phyloP scores from a whole-genome alignment of 768 basidiomycete species.

The Suillus brevipes region DNA sequence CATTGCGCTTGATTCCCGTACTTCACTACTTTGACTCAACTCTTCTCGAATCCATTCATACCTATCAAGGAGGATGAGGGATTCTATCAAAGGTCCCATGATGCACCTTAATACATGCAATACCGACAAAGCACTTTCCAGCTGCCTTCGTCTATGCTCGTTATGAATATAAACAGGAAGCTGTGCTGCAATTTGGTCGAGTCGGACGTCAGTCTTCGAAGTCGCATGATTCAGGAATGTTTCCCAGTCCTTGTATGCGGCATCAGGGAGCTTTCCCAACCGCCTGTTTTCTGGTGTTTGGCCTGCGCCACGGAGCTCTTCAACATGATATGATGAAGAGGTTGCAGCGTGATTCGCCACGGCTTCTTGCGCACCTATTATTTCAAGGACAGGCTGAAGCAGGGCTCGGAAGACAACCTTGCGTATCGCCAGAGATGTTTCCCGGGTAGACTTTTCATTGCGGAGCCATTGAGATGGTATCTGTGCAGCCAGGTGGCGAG shows the following conservation, averaged over 20 bases:
- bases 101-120: constrained; percentile 68
- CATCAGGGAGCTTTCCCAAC: constrained; percentile 52
- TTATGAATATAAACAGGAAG: constrained; percentile 25
- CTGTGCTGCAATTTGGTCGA: constrained; percentile 9
- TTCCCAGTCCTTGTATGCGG: constrained; percentile 50
- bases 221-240: constrained; percentile 44
- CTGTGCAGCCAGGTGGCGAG: constrained; percentile 71
- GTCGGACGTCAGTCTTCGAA: constrained; percentile 27
- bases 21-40: constrained; percentile 26
- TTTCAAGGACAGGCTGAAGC: constrained; percentile 38
- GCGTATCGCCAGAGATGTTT: constrained; percentile 53
- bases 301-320: constrained; percentile 31
- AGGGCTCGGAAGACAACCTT: constrained; percentile 77
- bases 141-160: constrained; percentile 23
- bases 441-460: constrained; percentile 30
- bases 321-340: not conserved
- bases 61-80: constrained; percentile 63
- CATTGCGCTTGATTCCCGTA: constrained; percentile 25
- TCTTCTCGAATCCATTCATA: constrained; percentile 53
- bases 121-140: constrained; percentile 50
- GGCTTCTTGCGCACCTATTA: not conserved
- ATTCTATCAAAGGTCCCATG: constrained; percentile 68
- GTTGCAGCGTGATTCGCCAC: not conserved
- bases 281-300: constrained; percentile 43
- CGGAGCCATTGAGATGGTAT: constrained; percentile 63